Conservation (phyloP, 495 filamentous ascomycete species). For the Podospora pseudoanserina region DNA sequence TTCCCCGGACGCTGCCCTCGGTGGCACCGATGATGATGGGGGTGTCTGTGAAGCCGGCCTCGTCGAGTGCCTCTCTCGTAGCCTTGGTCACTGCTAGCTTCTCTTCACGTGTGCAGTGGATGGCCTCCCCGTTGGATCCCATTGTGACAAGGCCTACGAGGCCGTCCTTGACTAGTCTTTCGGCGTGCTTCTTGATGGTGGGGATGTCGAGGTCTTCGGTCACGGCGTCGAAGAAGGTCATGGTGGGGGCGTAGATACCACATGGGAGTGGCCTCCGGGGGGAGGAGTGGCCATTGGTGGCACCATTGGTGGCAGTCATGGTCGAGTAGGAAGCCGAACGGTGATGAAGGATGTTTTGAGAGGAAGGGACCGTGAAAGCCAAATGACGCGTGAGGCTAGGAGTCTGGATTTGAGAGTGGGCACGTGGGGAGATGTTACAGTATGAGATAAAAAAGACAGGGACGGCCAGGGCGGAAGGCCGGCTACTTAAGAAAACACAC, state of each 20-base stretch:
- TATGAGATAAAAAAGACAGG: slow-evolving; percentile 15
- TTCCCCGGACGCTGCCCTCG: slow-evolving; percentile 73
- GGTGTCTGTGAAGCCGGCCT: slow-evolving; percentile 69
- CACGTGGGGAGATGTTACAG: slow-evolving; percentile 14
- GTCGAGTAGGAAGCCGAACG: slow-evolving; percentile 10
- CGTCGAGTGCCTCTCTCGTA: slow-evolving; percentile 77
- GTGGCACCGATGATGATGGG: slow-evolving; percentile 78
- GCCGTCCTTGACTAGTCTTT: slow-evolving; percentile 75
- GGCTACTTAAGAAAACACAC: slow-evolving; percentile 30
- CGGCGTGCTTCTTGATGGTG: slow-evolving; percentile 72
- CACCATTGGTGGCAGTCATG: slow-evolving; percentile 40
- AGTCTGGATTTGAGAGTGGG: neutral
- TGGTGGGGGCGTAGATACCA: slow-evolving; percentile 85
- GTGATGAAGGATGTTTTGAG: neutral
- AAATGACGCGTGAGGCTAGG: slow-evolving; percentile 4
- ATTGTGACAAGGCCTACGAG: slow-evolving; percentile 81
- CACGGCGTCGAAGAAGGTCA: slow-evolving; percentile 81
- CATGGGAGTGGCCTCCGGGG: slow-evolving; percentile 64
- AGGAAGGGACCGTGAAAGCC: neutral
- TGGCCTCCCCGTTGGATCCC: slow-evolving; percentile 88
- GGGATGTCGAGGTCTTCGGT: slow-evolving; percentile 82
- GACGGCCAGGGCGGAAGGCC: slow-evolving; percentile 21
- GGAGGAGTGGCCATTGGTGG: slow-evolving; percentile 37
- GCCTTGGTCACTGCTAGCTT: slow-evolving; percentile 71
- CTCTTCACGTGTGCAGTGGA: slow-evolving; percentile 73